A percentile compares a stretch with the other conserved stretches of the same genome.
These are phyloP conservation scores for Calendula officinalis DNA, from an alignment of 129 eudicot species.

Conservation along the genomic window DNA sequence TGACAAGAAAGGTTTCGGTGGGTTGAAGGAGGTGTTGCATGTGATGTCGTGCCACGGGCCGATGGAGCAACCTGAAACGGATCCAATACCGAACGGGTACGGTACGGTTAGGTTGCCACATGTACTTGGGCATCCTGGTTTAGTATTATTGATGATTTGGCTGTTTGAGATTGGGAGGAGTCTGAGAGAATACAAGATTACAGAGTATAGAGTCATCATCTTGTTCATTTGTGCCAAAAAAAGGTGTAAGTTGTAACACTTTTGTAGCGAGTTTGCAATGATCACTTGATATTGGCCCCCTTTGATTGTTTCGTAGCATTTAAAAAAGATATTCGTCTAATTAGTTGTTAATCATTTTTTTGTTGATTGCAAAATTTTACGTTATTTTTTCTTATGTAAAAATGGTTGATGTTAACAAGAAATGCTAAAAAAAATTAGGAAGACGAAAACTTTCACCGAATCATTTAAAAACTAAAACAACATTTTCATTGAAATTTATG, in stretches of 20 bases:
- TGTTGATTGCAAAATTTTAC: too few species aligned
- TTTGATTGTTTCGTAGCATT: too few species aligned
- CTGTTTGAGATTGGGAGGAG: background rate
- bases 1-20: slow-evolving; percentile 27
- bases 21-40: slow-evolving; percentile 26
- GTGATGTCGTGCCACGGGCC: slow-evolving; percentile 25
- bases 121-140: slow-evolving; percentile 26
- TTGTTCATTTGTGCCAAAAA: background rate
- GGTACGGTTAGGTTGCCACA: slow-evolving; percentile 35
- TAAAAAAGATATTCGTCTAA: too few species aligned
- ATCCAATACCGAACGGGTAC: slow-evolving; percentile 33
- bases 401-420: background rate
- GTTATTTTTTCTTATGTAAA: too few species aligned
- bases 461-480: background rate
- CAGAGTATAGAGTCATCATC: background rate
- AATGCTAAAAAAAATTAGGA: background rate
- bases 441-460: background rate
- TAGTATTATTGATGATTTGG: slow-evolving; percentile 8
- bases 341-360: too few species aligned
- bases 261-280: too few species aligned
- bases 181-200: background rate
- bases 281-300: too few species aligned
- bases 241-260: too few species aligned
- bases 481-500: background rate
- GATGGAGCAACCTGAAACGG: slow-evolving; percentile 21